Evolutionary conservation across 1,139 yeast species (phyloP).

Genomic region (Saccharomycopsis hybrid): DNA sequence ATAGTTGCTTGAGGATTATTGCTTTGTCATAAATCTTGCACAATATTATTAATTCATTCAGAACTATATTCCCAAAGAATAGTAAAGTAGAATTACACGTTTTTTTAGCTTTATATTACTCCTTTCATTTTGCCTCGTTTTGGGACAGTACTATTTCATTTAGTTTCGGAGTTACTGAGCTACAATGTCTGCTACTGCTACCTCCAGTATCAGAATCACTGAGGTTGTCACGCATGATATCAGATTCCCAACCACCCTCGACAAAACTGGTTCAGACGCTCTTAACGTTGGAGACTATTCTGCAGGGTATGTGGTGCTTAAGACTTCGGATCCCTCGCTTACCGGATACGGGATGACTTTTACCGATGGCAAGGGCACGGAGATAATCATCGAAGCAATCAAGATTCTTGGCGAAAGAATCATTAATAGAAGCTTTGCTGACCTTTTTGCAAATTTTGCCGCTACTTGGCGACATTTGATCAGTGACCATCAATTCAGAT

Average conservation of each 20-base stretch:
- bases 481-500: slow-evolving; percentile 33
- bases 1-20: too few relatives aligned
- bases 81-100: too few relatives aligned
- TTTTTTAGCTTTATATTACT: too few relatives aligned
- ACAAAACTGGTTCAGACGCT: slow-evolving; percentile 34
- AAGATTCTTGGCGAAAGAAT: slow-evolving; percentile 29
- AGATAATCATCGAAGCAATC: slow-evolving; percentile 29
- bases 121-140: too few relatives aligned
- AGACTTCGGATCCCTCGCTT: slow-evolving; percentile 25
- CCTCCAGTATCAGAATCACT: too few relatives aligned
- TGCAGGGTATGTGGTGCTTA: slow-evolving; percentile 28
- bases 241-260: slow-evolving; percentile 34
- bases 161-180: too few relatives aligned
- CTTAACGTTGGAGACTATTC: slow-evolving; percentile 34
- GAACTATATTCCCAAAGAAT: too few relatives aligned
- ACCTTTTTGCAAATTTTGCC: slow-evolving; percentile 32
- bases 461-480: slow-evolving; percentile 34
- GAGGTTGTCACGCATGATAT: slow-evolving; percentile 29
- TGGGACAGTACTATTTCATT: too few relatives aligned
- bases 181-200: too few relatives aligned
- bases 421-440: slow-evolving; percentile 29
- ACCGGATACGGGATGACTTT: slow-evolving; percentile 32
- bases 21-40: too few relatives aligned
- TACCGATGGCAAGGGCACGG: slow-evolving; percentile 32
- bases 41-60: too few relatives aligned